These are phyloP conservation scores for Phytophthora pistaciae DNA, from an alignment of 352 stramenopile genomes.

Conservation along the genomic window DNA sequence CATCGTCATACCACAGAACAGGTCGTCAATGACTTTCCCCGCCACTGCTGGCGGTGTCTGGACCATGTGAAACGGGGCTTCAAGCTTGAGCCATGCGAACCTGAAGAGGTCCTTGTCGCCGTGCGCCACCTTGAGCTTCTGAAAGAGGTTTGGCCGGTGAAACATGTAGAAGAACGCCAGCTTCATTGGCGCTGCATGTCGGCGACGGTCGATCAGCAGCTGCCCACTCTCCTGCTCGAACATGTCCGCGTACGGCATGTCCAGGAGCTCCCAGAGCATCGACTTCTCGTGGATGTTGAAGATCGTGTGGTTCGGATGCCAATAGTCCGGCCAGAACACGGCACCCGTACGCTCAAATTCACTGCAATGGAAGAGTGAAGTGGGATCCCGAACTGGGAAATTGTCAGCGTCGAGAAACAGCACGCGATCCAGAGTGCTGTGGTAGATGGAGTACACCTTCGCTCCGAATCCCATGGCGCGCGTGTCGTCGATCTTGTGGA, in stretches of 20 bases:
- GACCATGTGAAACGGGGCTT: slow-evolving; percentile 62
- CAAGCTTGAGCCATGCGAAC: slow-evolving; percentile 59
- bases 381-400: slow-evolving; percentile 54
- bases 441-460: slow-evolving; percentile 57
- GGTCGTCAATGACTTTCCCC: slow-evolving; percentile 35
- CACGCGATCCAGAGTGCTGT: slow-evolving; percentile 50
- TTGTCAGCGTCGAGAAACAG: slow-evolving; percentile 75
- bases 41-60: slow-evolving; percentile 45
- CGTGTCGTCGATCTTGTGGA: slow-evolving; percentile 35
- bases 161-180: slow-evolving; percentile 56
- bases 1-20: slow-evolving; percentile 68
- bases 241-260: slow-evolving; percentile 53
- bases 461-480: slow-evolving; percentile 51
- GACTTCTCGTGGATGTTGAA: slow-evolving; percentile 67
- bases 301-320: slow-evolving; percentile 60
- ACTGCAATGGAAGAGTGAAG: slow-evolving; percentile 45
- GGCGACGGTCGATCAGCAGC: slow-evolving; percentile 50
- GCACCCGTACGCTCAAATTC: slow-evolving; percentile 49
- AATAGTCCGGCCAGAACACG: slow-evolving; percentile 78
- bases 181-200: slow-evolving; percentile 38
- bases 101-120: slow-evolving; percentile 78
- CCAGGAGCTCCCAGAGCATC: slow-evolving; percentile 63
- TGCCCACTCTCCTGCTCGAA: slow-evolving; percentile 78
- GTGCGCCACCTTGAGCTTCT: slow-evolving; percentile 44
- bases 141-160: slow-evolving; percentile 45